Base-by-base conservation (phyloP, 1,139 yeast species). In the Kodamaea derodonti region DNA sequence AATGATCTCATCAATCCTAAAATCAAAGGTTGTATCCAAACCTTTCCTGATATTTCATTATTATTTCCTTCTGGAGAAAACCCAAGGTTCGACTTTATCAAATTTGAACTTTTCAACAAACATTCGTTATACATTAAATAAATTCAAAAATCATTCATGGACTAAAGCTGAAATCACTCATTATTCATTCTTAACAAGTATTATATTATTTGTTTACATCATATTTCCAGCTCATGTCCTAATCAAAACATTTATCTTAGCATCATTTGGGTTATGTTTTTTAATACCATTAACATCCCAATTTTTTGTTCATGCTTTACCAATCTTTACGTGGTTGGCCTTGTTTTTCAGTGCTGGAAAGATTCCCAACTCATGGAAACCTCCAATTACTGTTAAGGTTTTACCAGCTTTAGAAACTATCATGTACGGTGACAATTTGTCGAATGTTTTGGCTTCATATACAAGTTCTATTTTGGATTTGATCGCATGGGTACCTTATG, bases 401-500 rank as follows among this genome's bases (percentile, higher is more conserved):
- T 72, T 92, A 31, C 98, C 99, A 0, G 95, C 96, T 2, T 72
- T 90, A 64, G 99, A 92, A 58, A 88, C 97, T 24, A 84, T 92
- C 40, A 68, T 92, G 44, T 92, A 87, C 53, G 98, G 98, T 35
- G 97, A 92, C 52, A 87, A 92, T 58, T 72, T 94, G 51, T 81
- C 94, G 36, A 87, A 84, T 51, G 81, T 92, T 24, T 71, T 92
- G 50, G 95, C 97, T 2, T 75, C 94, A 3, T 67, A 80, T 14
- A 81, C 86, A 22, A 76, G 72, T 43, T 58, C 84, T 3, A 51
- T 79, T 5, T 68, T 88, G 38, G 99, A 92, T 56, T 67, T 92
- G 17, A 54, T 87, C 33, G 97, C 97, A 7, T 92, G 97, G 97
- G 61, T 94, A 36, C 99, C 99, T 3, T 92, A 92, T 57, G 98